Evolutionary conservation across 306 rosid species (phyloP), one percentile per base, ranked within the genome.

Genomic region (Acacia acuminata): DNA sequence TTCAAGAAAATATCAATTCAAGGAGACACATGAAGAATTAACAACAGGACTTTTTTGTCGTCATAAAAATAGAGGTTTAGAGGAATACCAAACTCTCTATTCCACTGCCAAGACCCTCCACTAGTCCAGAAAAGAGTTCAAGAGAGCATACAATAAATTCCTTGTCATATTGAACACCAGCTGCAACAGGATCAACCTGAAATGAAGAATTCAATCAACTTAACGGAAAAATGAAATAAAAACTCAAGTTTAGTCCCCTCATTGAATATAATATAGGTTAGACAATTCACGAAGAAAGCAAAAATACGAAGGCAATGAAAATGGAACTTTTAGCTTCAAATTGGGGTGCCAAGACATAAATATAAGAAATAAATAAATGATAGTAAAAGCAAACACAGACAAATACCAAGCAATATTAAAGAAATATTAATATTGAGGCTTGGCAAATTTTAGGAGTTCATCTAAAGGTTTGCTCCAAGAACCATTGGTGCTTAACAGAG

Each of bases 31-130:
- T 48, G 51, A 44, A 81, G 47, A 36, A 63, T 32, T 64, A 22
- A 71, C 30, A 73, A 78, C 76, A 60, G 72, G 64, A 77, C 61
- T 76, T 55, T 24, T 66, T 47, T n/a, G 30, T 82, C 68, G 64
- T 34, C 47, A 64, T 30, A 38, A 64, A 74, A 85, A 42, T 56
- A 51, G 45, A 81, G 65, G 60, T 87, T 63, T 34, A 15, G 81
- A 71, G 56, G 50, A 83, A 51, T 96, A 96, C 99, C 99, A 96
- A 85, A 79, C 98, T 96, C 91, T 96, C 98, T 82, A 96, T 84
- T 85, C 98, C 99, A 81, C 98, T 91, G 83, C 99, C 99, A 85
- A 94, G 99, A 86, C 98, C 99, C 86, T 96, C 99, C 36, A 97
- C 86, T 58, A 96, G 95, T 87, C 99, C 99, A 75, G 99, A 96